Percentiles rank a stretch among this genome's conserved stretches.
phyloP scores from a whole-genome alignment of 495 filamentous ascomycete genomes.

The Pseudoneurospora amorphoporcata region DNA sequence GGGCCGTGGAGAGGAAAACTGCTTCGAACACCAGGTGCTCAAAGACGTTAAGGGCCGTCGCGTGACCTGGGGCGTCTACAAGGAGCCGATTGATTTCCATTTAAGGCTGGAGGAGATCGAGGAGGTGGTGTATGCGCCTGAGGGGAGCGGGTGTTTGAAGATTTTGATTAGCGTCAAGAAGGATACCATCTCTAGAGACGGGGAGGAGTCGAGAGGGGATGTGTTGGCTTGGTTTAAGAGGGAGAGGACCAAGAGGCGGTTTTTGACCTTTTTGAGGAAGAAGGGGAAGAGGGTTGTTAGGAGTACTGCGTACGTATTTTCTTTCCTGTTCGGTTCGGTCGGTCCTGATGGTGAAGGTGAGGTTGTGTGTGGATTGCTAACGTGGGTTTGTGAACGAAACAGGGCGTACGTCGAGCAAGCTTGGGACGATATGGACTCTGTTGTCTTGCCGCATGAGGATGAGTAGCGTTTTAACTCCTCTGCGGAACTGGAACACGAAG shows the following conservation, averaged over 20 bases:
- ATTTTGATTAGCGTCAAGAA: conserved; percentile 22
- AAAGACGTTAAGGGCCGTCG: conserved; percentile 23
- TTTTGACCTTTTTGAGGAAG: conserved; percentile 28
- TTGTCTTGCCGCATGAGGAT: conserved; percentile 9
- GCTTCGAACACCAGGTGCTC: conserved; percentile 40
- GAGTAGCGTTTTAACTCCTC: not conserved
- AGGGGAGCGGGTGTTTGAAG: conserved; percentile 13
- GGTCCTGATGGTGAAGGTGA: too few species aligned
- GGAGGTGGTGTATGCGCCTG: conserved; percentile 25
- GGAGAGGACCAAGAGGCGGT: conserved; percentile 35
- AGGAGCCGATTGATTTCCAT: conserved; percentile 36
- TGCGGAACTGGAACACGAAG: not conserved
- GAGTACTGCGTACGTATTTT: conserved; percentile 20
- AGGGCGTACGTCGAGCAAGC: conserved; percentile 10
- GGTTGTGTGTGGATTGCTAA: too few species aligned
- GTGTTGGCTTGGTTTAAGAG: conserved; percentile 35
- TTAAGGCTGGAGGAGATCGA: conserved; percentile 25
- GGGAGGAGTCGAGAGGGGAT: conserved; percentile 17
- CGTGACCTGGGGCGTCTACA: conserved; percentile 35
- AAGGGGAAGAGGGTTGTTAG: conserved; percentile 30
- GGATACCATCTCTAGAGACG: not conserved
- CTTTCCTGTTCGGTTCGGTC: not conserved
- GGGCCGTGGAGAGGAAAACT: conserved; percentile 15
- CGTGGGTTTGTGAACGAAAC: too few species aligned
- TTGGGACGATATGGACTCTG: conserved; percentile 11